Evolutionary conservation across 768 basidiomycete species (phyloP).

Genomic region (Holtermannia corniformis): DNA sequence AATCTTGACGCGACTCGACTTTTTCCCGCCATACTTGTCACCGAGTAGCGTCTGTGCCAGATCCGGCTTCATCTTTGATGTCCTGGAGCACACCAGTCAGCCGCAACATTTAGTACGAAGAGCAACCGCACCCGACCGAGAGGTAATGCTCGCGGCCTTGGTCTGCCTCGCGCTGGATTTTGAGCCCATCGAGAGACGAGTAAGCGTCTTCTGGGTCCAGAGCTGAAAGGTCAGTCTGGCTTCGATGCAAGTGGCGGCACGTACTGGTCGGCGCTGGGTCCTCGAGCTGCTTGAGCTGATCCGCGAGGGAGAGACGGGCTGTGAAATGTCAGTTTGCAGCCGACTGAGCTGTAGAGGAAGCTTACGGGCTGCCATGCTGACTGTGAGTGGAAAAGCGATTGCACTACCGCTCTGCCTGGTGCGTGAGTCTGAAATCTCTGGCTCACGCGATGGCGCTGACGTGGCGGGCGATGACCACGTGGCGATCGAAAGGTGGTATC

Average conservation of each 20-base stretch:
- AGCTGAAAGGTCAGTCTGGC: slow-evolving; percentile 45
- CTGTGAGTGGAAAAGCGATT: too few species aligned
- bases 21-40: slow-evolving; percentile 68
- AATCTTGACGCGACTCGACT: slow-evolving; percentile 52
- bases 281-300: slow-evolving; percentile 74
- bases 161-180: slow-evolving; percentile 31
- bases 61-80: slow-evolving; percentile 15
- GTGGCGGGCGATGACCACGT: too few species aligned
- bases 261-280: slow-evolving; percentile 60
- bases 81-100: slow-evolving; percentile 58
- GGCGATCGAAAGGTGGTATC: too few species aligned
- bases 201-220: slow-evolving; percentile 64
- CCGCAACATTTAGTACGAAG: too few species aligned
- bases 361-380: too few species aligned
- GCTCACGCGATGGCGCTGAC: too few species aligned
- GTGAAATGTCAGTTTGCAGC: slow-evolving; percentile 3
- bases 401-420: too few species aligned
- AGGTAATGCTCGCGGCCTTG: slow-evolving; percentile 66
- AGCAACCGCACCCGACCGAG: slow-evolving; percentile 71
- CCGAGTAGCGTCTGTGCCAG: slow-evolving; percentile 47
- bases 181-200: slow-evolving; percentile 47
- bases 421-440: too few species aligned
- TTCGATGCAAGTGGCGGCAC: slow-evolving; percentile 1
- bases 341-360: too few species aligned
- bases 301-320: slow-evolving; percentile 42